phyloP scores from a whole-genome alignment of 495 filamentous ascomycete genomes.

The Massariosphaeria phaeospora region DNA sequence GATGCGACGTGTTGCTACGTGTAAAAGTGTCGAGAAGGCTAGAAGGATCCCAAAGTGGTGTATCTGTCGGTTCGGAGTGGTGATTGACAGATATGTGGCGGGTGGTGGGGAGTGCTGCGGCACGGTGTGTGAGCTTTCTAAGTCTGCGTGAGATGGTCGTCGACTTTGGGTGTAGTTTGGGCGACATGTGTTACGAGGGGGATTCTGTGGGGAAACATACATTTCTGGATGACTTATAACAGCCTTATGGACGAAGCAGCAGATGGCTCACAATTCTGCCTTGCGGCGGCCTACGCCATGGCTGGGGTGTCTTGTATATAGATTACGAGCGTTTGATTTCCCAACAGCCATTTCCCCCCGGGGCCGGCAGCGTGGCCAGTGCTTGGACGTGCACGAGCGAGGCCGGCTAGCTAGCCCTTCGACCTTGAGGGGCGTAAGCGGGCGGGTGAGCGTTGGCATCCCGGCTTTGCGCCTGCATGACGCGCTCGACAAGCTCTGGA shows the following conservation, averaged over 20 bases:
- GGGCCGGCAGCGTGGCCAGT: no score
- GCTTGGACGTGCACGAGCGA: no score
- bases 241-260: constrained; percentile 25
- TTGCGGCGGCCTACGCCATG: constrained; percentile 27
- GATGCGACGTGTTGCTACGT: constrained; percentile 27
- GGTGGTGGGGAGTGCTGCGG: constrained; percentile 21
- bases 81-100: constrained; percentile 29
- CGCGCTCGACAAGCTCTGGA: no score
- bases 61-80: constrained; percentile 13
- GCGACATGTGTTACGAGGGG: constrained; percentile 26
- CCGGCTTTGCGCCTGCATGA: no score
- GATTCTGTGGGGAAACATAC: constrained; percentile 29
- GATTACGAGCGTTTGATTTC: no score
- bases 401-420: no score
- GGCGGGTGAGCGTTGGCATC: no score
- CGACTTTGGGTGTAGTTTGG: constrained; percentile 27
- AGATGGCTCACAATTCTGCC: constrained; percentile 27
- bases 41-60: constrained; percentile 24
- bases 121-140: constrained; percentile 27
- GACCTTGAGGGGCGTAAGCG: no score
- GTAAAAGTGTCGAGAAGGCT: constrained; percentile 19
- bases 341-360: no score
- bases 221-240: constrained; percentile 23
- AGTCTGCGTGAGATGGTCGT: constrained; percentile 34
- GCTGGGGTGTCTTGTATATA: constrained; percentile 13